Evolutionary conservation across 495 filamentous ascomycete genomes (phyloP), one percentile per base, ranked within the genome.

Genomic region (Extremus antarcticus): DNA sequence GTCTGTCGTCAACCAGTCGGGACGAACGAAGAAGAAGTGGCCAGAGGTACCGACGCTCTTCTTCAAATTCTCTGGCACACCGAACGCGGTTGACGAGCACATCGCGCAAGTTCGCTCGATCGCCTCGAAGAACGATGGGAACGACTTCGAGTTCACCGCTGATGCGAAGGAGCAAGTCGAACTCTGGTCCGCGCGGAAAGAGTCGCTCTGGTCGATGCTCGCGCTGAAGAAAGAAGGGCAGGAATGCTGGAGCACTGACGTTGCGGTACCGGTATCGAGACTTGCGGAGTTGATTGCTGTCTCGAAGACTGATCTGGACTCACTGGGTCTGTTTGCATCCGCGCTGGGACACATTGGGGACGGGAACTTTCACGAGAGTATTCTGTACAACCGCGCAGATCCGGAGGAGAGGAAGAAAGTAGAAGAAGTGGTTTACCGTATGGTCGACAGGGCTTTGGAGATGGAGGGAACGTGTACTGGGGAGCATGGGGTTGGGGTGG

Each of bases 401-500:
- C 77, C 78, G 11, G 79, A 69, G 2, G 86, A 95, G 69, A 71
- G 74, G 29, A 79, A 75, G 15, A 82, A 82, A 43, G 87, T 94
- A 1, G 84, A 92, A 64, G 77, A 73, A 35, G 87, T 87, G 50
- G 88, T 94, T 22, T 78, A 90, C 60, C 83, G 88, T 58, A 94
- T 95, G 89, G 87, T 94, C 20, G 80, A 87, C 60, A 75, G 87
- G 21, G 90, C 88, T 8, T 63, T 95, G 3, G 87, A 89, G 43
- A 94, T 95, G 90, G 90, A 94, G 53, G 90, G 90, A 1, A 94
- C 90, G 3, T 91, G 87, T 70, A 61, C 58, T 1, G 82, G 90
- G 17, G 90, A 96, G 65, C 90, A 96, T 71, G 88, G 88, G 0
- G 74, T 95, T 51, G 90, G 90, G 4, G 76, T 94, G 60, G 89